A percentile compares a stretch with the other conserved stretches of the same genome.
phyloP scores from a whole-genome alignment of 1,284 basidiomycete genomes.

The Leccinum pseudoinsigne region DNA sequence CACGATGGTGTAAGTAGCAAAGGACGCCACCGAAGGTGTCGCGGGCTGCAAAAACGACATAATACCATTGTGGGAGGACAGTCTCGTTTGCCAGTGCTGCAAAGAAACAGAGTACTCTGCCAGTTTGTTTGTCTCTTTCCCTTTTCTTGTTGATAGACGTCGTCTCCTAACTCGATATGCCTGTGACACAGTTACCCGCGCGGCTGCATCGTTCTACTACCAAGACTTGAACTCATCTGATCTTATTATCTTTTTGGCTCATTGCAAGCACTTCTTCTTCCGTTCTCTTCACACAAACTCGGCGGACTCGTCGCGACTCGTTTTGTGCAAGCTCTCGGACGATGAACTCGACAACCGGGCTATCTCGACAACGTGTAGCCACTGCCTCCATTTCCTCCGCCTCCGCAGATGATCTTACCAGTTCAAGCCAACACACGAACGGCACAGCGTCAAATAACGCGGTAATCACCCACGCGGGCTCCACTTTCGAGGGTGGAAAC shows the following conservation, averaged over 20 bases:
- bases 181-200: too few species aligned
- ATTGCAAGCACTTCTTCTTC: constrained; percentile 1
- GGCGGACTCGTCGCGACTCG: constrained; percentile 1
- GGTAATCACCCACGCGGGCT: constrained; percentile 55
- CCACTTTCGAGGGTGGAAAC: constrained; percentile 78
- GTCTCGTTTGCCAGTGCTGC: too few species aligned
- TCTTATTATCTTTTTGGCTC: constrained; percentile 6
- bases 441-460: constrained; percentile 33
- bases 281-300: constrained; percentile 2
- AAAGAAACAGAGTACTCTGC: too few species aligned
- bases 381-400: constrained; percentile 40
- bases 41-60: too few species aligned
- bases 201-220: too few species aligned
- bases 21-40: too few species aligned
- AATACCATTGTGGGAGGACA: too few species aligned
- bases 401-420: constrained; percentile 34
- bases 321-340: constrained; percentile 29
- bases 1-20: too few species aligned
- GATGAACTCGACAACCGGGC: constrained; percentile 46
- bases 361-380: constrained; percentile 53
- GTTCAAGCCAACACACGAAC: constrained; percentile 31
- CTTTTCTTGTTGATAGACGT: too few species aligned
- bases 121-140: too few species aligned
- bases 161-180: too few species aligned
- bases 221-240: background rate